Evolutionary conservation across 2,329 filamentous ascomycete genomes (phyloP).

Genomic region (Zymoseptoria ardabiliae): DNA sequence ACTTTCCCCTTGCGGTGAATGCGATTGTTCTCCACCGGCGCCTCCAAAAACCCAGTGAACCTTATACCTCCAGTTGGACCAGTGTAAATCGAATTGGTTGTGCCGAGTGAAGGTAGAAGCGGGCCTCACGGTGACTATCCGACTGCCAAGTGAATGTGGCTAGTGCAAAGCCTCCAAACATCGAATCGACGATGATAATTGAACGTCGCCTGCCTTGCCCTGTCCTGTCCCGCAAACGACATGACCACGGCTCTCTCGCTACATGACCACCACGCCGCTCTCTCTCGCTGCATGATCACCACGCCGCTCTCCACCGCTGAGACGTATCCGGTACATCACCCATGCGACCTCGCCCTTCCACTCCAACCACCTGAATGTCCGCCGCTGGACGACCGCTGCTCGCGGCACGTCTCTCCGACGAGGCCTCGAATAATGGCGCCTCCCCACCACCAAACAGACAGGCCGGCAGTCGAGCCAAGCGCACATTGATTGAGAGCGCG

Average conservation of each 20-base stretch:
- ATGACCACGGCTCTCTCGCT: not conserved
- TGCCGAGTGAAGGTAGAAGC: too few species aligned
- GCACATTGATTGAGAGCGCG: slow-evolving; percentile 24
- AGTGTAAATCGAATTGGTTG: too few species aligned
- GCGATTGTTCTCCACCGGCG: too few species aligned
- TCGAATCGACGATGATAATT: too few species aligned
- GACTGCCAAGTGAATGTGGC: too few species aligned
- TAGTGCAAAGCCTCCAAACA: too few species aligned
- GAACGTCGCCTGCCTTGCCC: too few species aligned
- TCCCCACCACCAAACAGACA: slow-evolving; percentile 12
- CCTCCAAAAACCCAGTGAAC: too few species aligned
- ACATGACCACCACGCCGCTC: not conserved
- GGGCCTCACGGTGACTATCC: too few species aligned
- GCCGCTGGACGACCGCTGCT: slow-evolving; percentile 15
- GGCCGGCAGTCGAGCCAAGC: slow-evolving; percentile 16
- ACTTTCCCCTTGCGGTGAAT: not conserved
- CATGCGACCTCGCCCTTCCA: not conserved
- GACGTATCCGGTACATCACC: not conserved
- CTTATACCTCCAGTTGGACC: too few species aligned
- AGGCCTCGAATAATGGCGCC: slow-evolving; percentile 13
- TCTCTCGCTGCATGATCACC: not conserved
- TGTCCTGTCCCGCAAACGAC: too few species aligned
- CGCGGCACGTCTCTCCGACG: slow-evolving; percentile 16
- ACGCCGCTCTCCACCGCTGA: slow-evolving; percentile 12
- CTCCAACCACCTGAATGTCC: slow-evolving; percentile 15